Conservation (phyloP, 129 eudicot genomes). For the Flaveria sonorensis region DNA sequence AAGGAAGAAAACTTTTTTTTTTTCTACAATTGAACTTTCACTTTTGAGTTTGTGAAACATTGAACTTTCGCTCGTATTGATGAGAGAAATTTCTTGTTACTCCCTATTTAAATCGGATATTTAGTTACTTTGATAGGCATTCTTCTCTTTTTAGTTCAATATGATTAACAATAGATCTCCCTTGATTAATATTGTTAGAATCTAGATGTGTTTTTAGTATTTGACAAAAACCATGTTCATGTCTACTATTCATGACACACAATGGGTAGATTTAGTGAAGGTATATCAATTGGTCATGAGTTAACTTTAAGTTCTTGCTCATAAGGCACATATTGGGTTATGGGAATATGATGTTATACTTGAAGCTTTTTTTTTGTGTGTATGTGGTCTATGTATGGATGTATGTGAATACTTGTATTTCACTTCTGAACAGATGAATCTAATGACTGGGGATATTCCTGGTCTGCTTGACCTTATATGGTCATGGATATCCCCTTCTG, state of each 20-base stretch:
- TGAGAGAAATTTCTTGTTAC: not conserved
- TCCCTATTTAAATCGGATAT: not conserved
- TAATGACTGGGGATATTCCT: slow-evolving; percentile 86
- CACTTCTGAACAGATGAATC: slow-evolving; percentile 73
- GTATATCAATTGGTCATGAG: not conserved
- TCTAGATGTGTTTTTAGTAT: too few relatives aligned
- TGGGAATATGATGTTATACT: not conserved
- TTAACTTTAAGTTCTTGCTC: not conserved
- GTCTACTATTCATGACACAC: not conserved
- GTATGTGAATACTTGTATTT: not conserved
- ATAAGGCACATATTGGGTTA: not conserved
- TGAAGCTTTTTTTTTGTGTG: slow-evolving; percentile 9
- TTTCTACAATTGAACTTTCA: not conserved
- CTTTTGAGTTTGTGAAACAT: not conserved
- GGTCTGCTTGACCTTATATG: slow-evolving; percentile 81
- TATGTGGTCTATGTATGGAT: not conserved
- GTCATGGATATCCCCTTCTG: slow-evolving; percentile 95
- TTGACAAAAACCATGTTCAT: not conserved
- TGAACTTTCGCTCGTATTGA: not conserved
- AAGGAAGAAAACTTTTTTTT: not conserved
- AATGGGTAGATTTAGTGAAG: not conserved
- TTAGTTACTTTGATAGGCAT: not conserved
- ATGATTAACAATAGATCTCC: not conserved
- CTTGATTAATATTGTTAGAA: not conserved
- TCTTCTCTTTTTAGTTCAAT: slow-evolving; percentile 1